Conservation (phyloP, 306 rosid genomes). For the Prinsepia uniflora region DNA sequence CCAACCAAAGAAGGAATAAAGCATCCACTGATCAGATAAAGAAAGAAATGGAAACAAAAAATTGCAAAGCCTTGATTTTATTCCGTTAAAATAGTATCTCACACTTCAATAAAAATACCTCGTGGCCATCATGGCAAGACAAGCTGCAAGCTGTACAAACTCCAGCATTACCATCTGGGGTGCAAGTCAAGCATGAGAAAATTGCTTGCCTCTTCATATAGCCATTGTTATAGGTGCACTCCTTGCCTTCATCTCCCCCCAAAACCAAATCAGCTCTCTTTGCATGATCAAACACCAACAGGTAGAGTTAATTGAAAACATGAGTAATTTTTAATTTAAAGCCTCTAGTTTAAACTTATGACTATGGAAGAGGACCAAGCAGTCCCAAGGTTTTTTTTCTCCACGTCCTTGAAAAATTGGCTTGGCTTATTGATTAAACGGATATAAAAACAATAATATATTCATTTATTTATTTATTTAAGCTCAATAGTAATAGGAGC, state of each 20-base stretch:
- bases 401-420: not conserved
- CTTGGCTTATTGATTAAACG: not conserved
- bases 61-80: not conserved
- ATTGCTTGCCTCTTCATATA: constrained; percentile 97
- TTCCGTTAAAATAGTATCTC: not conserved
- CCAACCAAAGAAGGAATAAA: not conserved
- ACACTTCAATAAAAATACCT: constrained; percentile 41
- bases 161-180: constrained; percentile 96
- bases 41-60: not conserved
- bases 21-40: not conserved
- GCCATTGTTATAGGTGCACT: constrained; percentile 84
- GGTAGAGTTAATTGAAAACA: not conserved
- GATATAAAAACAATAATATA: not conserved
- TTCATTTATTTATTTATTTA: not conserved
- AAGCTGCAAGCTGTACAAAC: constrained; percentile 99
- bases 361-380: not conserved
- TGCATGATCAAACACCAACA: constrained; percentile 14
- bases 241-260: constrained; percentile 98
- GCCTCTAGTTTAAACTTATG: not conserved
- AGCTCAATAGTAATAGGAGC: not conserved
- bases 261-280: constrained; percentile 93
- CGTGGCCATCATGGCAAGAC: constrained; percentile 98
- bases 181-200: constrained; percentile 94
- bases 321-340: not conserved
- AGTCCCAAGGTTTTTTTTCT: not conserved